These are phyloP conservation scores for Tricholoma sp. DNA, from an alignment of 768 basidiomycete species.

Conservation along the genomic window DNA sequence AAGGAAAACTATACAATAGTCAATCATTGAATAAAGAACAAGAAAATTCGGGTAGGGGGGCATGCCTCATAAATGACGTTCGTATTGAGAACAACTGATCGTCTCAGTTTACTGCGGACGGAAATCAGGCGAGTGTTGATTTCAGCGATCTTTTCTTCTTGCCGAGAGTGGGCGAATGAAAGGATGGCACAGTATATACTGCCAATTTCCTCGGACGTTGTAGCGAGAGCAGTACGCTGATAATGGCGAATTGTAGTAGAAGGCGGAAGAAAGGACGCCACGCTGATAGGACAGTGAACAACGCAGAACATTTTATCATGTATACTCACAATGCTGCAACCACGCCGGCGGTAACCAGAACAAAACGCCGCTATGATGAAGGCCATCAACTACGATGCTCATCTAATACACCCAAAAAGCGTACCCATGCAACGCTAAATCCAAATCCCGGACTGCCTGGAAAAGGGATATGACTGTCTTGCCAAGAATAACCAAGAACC, in stretches of 20 bases:
- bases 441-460: constrained; percentile 55
- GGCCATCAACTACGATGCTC: neutral
- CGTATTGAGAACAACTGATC: constrained; percentile 47
- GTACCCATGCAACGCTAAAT: constrained; percentile 67
- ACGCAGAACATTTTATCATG: neutral
- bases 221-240: constrained; percentile 65
- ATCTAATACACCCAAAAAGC: constrained; percentile 3
- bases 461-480: constrained; percentile 45
- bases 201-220: constrained; percentile 63
- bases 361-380: constrained; percentile 49
- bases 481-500: constrained; percentile 74
- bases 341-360: constrained; percentile 68
- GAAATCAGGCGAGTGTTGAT: constrained; percentile 68
- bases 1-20: constrained; percentile 55
- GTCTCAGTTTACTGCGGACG: constrained; percentile 65
- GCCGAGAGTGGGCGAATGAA: constrained; percentile 58
- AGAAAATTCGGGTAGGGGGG: neutral
- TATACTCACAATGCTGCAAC: constrained; percentile 64
- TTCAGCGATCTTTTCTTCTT: constrained; percentile 43
- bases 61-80: constrained; percentile 66
- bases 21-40: neutral
- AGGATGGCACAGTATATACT: constrained; percentile 72
- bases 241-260: constrained; percentile 70
- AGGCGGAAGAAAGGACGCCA: constrained; percentile 73
- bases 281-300: constrained; percentile 27